These are phyloP conservation scores for Micractinium conductrix DNA, from an alignment of 139 green algal species.

Conservation along the genomic window DNA sequence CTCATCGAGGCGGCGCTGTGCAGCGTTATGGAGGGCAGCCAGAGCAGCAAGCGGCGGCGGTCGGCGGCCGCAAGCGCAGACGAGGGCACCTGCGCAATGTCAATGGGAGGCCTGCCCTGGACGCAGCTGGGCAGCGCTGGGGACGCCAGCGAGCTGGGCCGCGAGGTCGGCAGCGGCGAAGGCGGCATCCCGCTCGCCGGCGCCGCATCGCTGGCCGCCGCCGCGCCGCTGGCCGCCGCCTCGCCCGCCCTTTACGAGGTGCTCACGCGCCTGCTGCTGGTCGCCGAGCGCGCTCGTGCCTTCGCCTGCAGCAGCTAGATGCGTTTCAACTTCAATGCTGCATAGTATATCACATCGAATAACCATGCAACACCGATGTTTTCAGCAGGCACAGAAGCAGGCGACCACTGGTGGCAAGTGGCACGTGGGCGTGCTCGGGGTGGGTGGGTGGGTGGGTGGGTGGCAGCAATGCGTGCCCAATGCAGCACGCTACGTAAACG, in stretches of 20 bases:
- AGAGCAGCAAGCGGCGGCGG: not conserved
- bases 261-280: slow-evolving; percentile 16
- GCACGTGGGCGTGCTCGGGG: too few relatives aligned
- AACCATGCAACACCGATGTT: too few relatives aligned
- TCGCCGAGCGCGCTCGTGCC: slow-evolving; percentile 5
- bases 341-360: not conserved
- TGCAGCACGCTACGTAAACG: too few relatives aligned
- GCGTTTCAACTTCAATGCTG: too few relatives aligned
- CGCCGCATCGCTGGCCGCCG: not conserved
- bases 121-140: not conserved
- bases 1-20: too few relatives aligned
- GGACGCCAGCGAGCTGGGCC: not conserved
- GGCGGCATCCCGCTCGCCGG: too few relatives aligned
- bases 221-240: not conserved
- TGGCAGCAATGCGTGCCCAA: too few relatives aligned
- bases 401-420: too few relatives aligned
- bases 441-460: too few relatives aligned
- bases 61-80: not conserved
- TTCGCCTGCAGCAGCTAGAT: too few relatives aligned
- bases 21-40: not conserved
- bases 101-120: not conserved
- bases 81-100: not conserved
- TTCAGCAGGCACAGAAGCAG: too few relatives aligned
- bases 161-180: not conserved
- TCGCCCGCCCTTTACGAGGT: slow-evolving; percentile 7